A percentile compares a stretch with the other conserved stretches of the same genome.
phyloP scores from a whole-genome alignment of 352 stramenopile genomes.

The Phytophthora pistaciae region DNA sequence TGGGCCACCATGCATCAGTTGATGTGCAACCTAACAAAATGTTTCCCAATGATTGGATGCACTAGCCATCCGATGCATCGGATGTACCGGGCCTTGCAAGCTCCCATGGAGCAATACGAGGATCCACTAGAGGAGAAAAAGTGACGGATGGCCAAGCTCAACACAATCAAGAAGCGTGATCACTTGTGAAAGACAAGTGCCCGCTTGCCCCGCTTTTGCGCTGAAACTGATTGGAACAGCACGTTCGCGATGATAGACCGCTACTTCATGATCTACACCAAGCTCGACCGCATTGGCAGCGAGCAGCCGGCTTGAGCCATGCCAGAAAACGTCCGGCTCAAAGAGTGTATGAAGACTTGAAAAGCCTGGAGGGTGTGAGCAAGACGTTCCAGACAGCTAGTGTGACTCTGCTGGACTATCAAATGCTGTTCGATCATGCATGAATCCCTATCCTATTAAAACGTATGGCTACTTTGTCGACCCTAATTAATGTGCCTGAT shows the following conservation, averaged over 20 bases:
- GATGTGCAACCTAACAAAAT: conserved; percentile 26
- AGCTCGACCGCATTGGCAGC: conserved; percentile 5
- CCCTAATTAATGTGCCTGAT: background rate
- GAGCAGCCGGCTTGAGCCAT: too few species aligned
- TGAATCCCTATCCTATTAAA: background rate
- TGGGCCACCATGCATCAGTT: conserved; percentile 23
- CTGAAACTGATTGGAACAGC: conserved; percentile 30
- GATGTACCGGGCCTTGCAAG: conserved; percentile 20
- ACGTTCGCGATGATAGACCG: conserved; percentile 27
- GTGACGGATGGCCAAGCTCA: conserved; percentile 3
- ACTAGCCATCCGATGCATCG: conserved; percentile 24
- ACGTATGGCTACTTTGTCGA: background rate
- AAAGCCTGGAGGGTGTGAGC: conserved; percentile 31
- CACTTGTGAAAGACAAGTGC: background rate
- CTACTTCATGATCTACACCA: conserved; percentile 2
- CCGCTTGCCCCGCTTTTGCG: background rate
- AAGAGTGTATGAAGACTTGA: conserved; percentile 20
- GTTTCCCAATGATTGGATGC: conserved; percentile 30
- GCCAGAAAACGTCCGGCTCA: conserved; percentile 10
- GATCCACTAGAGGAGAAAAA: background rate
- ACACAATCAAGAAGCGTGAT: conserved; percentile 11
- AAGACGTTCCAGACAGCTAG: conserved; percentile 5
- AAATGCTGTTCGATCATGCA: conserved; percentile 8
- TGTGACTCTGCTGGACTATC: background rate
- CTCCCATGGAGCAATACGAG: background rate